Evolutionary conservation across 768 basidiomycete genomes (phyloP).

Genomic region (Clavaria fumosa): DNA sequence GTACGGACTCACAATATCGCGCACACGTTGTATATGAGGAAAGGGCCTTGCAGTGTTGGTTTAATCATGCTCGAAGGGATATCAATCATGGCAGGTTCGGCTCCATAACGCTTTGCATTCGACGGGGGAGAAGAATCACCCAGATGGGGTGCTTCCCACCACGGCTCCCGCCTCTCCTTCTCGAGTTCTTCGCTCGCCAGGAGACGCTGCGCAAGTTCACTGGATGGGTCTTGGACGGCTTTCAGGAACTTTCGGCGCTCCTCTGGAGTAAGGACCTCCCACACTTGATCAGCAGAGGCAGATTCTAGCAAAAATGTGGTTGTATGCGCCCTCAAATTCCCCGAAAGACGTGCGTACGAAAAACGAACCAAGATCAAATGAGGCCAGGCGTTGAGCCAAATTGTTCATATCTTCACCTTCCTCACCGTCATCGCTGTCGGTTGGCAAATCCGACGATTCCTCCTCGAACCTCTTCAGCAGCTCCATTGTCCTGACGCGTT

Average conservation of each 20-base stretch:
- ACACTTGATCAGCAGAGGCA: conserved; percentile 39
- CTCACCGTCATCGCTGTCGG: conserved; percentile 15
- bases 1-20: conserved; percentile 42
- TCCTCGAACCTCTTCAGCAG: conserved; percentile 63
- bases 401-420: conserved; percentile 27
- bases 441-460: conserved; percentile 27
- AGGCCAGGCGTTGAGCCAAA: conserved; percentile 34
- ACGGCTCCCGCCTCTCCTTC: conserved; percentile 37
- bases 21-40: conserved; percentile 53
- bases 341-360: no score
- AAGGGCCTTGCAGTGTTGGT: conserved; percentile 21
- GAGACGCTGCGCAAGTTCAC: conserved; percentile 43
- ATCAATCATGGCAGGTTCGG: conserved; percentile 27
- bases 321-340: no score
- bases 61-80: conserved; percentile 32
- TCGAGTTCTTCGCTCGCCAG: conserved; percentile 42
- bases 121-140: conserved; percentile 6
- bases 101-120: conserved; percentile 16
- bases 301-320: no score
- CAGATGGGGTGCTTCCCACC: conserved; percentile 43
- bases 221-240: conserved; percentile 44
- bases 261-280: conserved; percentile 41
- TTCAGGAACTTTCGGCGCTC: conserved; percentile 47
- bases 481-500: conserved; percentile 52
- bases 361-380: conserved; percentile 47